Conservation (phyloP, 768 basidiomycete genomes). For the Dioszegia aurantiaca region DNA sequence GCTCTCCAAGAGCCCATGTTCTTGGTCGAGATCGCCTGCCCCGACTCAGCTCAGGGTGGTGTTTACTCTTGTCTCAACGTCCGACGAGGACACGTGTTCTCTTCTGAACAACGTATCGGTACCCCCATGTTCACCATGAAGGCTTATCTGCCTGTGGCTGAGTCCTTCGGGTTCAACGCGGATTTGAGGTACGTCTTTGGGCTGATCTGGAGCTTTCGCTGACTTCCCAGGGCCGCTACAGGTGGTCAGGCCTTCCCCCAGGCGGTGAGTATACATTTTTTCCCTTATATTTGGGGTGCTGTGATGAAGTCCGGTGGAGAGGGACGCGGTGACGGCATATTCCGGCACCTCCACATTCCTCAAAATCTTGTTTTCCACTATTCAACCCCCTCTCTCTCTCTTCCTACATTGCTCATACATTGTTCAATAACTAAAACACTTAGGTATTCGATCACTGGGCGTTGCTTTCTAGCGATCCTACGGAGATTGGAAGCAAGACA, state of each 20-base stretch:
- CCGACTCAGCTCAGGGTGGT: slow-evolving; percentile 94
- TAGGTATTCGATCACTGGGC: slow-evolving; percentile 27
- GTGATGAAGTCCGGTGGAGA: background rate
- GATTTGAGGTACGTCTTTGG: slow-evolving; percentile 44
- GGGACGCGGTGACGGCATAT: no score
- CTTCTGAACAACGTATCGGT: slow-evolving; percentile 91
- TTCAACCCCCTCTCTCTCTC: no score
- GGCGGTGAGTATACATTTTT: slow-evolving; percentile 54
- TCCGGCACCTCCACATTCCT: no score
- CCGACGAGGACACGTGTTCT: slow-evolving; percentile 97
- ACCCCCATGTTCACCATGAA: slow-evolving; percentile 99
- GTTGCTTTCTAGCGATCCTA: slow-evolving; percentile 58
- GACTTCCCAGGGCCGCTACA: slow-evolving; percentile 87
- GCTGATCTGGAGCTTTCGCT: slow-evolving; percentile 82
- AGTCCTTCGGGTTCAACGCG: slow-evolving; percentile 1
- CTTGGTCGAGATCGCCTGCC: slow-evolving; percentile 98
- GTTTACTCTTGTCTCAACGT: slow-evolving; percentile 80
- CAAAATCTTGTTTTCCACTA: no score
- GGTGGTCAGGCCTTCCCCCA: slow-evolving; percentile 99
- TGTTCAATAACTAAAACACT: no score
- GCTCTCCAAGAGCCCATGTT: slow-evolving; percentile 95
- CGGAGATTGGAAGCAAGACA: slow-evolving; percentile 86
- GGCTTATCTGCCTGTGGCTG: slow-evolving; percentile 40
- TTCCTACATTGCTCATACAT: no score
- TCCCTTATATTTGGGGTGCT: slow-evolving; percentile 27